A percentile compares a stretch with the other conserved stretches of the same genome.
Conservation (phyloP, 1,284 basidiomycete genomes). For the Peniophora sp. region DNA sequence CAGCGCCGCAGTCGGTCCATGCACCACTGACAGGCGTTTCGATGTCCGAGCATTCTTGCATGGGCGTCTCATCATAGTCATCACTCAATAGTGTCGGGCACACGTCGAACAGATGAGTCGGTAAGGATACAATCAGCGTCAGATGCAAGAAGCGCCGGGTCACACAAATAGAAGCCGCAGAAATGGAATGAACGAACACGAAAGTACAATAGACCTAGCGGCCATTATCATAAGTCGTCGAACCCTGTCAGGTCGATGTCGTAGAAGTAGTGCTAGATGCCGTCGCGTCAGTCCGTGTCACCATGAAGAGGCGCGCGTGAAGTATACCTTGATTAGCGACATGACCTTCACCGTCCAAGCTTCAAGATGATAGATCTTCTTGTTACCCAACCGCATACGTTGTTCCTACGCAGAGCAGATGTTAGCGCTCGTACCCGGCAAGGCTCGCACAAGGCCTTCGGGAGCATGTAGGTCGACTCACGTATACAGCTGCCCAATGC, state of each 20-base stretch:
- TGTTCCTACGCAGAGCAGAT: slow-evolving; percentile 54
- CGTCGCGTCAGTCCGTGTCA: slow-evolving; percentile 2
- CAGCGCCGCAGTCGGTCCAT: no score
- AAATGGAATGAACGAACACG: background rate
- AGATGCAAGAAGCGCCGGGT: slow-evolving; percentile 5
- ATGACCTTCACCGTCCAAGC: slow-evolving; percentile 87
- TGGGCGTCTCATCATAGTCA: no score
- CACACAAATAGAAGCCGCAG: no score
- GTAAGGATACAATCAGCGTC: background rate
- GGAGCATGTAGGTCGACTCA: slow-evolving; percentile 29
- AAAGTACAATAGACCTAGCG: background rate
- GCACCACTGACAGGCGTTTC: no score
- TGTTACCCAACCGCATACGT: slow-evolving; percentile 83
- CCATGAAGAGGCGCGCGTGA: no score
- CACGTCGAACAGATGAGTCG: no score
- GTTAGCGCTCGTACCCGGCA: background rate
- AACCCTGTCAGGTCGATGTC: slow-evolving; percentile 36
- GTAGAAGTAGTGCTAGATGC: slow-evolving; percentile 37
- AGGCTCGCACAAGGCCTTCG: background rate
- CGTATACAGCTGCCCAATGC: slow-evolving; percentile 96
- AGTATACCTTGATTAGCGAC: slow-evolving; percentile 64
- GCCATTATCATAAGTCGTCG: background rate
- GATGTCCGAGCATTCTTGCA: no score
- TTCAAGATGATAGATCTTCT: slow-evolving; percentile 95
- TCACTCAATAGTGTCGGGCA: no score